phyloP scores from a whole-genome alignment of 805 yeast species.

The Cyberlindnera maclurae region DNA sequence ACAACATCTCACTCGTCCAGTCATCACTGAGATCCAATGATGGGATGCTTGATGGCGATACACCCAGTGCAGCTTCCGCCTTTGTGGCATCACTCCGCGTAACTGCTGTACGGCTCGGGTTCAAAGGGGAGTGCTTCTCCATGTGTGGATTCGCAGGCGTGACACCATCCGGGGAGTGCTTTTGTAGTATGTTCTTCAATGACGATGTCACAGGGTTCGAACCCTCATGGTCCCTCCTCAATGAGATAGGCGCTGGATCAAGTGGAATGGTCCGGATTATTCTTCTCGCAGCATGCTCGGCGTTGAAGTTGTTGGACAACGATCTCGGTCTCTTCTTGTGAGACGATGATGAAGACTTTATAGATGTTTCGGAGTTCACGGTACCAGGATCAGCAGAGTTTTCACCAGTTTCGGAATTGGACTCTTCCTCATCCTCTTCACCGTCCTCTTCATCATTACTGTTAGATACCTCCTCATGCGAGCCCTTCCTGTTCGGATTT shows the following conservation, averaged over 20 bases:
- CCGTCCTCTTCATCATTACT: constrained; percentile 21
- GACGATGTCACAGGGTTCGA: constrained; percentile 13
- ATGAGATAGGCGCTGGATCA: constrained; percentile 69
- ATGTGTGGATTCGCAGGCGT: not conserved
- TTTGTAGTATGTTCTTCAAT: constrained; percentile 15
- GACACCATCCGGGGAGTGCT: constrained; percentile 14
- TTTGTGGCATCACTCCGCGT: not conserved
- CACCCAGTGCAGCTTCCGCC: constrained; percentile 4
- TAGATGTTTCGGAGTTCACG: constrained; percentile 29
- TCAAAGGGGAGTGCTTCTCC: constrained; percentile 2
- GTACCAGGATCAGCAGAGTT: constrained; percentile 26
- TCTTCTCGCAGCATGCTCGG: constrained; percentile 66
- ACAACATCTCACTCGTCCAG: constrained; percentile 37
- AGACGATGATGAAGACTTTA: constrained; percentile 22
- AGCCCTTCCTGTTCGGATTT: constrained; percentile 23
- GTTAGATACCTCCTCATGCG: constrained; percentile 8
- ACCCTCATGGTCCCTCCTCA: constrained; percentile 11
- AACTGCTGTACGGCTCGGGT: not conserved
- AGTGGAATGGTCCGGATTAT: constrained; percentile 74
- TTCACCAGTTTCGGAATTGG: constrained; percentile 8
- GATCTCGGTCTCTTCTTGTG: constrained; percentile 35
- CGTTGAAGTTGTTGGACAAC: constrained; percentile 48
- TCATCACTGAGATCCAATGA: constrained; percentile 32
- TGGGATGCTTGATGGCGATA: constrained; percentile 21
- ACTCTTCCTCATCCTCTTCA: constrained; percentile 18